phyloP scores from a whole-genome alignment of 805 yeast species.

The Saccharomycopsis sp. region DNA sequence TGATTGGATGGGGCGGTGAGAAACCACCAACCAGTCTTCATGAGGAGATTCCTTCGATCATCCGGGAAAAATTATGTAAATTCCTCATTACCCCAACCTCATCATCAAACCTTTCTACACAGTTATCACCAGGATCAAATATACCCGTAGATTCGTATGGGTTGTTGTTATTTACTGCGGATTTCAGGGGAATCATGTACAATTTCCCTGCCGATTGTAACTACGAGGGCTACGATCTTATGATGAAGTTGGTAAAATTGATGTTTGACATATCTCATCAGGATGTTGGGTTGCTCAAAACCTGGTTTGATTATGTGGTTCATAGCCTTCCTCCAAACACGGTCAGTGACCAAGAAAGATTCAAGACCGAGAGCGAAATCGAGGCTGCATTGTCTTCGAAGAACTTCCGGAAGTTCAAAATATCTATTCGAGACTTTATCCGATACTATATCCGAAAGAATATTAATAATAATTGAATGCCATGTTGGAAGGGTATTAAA shows the following conservation, averaged over 20 bases:
- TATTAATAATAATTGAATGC: too few species aligned
- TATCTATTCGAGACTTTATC: conserved; percentile 68
- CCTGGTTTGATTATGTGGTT: conserved; percentile 60
- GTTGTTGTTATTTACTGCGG: conserved; percentile 36
- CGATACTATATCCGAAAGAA: conserved; percentile 80
- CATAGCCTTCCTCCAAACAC: conserved; percentile 52
- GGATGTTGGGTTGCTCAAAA: conserved; percentile 29
- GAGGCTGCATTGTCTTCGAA: conserved; percentile 56
- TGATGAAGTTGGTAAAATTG: conserved; percentile 55
- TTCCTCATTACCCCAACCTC: conserved; percentile 28
- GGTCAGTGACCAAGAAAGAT: conserved; percentile 62
- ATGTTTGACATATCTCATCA: conserved; percentile 40
- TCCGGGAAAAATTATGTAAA: conserved; percentile 42
- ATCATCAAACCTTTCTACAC: not conserved
- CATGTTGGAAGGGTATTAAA: not conserved
- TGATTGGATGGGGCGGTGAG: conserved; percentile 77
- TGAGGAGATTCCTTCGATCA: conserved; percentile 45
- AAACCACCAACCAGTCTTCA: conserved; percentile 72
- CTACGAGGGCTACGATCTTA: conserved; percentile 68
- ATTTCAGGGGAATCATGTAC: conserved; percentile 63
- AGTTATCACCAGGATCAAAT: not conserved
- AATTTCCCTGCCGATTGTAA: conserved; percentile 64
- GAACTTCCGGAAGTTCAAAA: conserved; percentile 68
- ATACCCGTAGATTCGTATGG: conserved; percentile 21
- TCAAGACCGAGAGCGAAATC: conserved; percentile 51